Conservation (phyloP, 2,329 filamentous ascomycete genomes). For the Akanthomyces dipterigenus region DNA sequence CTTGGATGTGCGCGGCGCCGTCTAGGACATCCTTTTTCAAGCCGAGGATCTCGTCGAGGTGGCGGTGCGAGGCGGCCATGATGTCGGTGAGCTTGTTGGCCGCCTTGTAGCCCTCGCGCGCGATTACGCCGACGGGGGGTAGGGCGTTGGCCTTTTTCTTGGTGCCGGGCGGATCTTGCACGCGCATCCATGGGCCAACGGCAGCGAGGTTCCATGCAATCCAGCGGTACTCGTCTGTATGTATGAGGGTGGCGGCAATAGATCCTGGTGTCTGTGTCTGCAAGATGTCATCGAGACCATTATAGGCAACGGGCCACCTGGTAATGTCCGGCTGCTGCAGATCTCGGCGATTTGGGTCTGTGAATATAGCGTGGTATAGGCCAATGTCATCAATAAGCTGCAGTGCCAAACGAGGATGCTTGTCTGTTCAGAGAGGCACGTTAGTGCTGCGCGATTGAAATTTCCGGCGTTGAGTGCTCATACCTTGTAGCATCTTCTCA, state of each 20-base stretch:
- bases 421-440: conserved; percentile 30
- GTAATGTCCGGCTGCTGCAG: conserved; percentile 48
- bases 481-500: conserved; percentile 82
- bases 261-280: conserved; percentile 37
- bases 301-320: conserved; percentile 58
- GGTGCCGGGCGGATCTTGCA: conserved; percentile 33
- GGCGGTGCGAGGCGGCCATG: conserved; percentile 56
- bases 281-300: conserved; percentile 50
- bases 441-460: not conserved
- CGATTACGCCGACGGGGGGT: conserved; percentile 45
- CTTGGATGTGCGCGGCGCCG: conserved; percentile 35
- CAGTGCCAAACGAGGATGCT: conserved; percentile 55
- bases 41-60: conserved; percentile 55
- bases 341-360: conserved; percentile 52
- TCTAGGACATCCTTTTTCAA: conserved; percentile 51
- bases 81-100: conserved; percentile 69
- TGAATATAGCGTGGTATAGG: conserved; percentile 69
- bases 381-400: conserved; percentile 57
- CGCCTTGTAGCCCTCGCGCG: conserved; percentile 70
- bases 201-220: conserved; percentile 71
- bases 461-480: not conserved
- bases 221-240: conserved; percentile 59
- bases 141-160: conserved; percentile 45
- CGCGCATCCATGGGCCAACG: conserved; percentile 63
- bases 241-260: conserved; percentile 49